phyloP scores from a whole-genome alignment of 495 filamentous ascomycete genomes.

The Aspergillus conjunctus region DNA sequence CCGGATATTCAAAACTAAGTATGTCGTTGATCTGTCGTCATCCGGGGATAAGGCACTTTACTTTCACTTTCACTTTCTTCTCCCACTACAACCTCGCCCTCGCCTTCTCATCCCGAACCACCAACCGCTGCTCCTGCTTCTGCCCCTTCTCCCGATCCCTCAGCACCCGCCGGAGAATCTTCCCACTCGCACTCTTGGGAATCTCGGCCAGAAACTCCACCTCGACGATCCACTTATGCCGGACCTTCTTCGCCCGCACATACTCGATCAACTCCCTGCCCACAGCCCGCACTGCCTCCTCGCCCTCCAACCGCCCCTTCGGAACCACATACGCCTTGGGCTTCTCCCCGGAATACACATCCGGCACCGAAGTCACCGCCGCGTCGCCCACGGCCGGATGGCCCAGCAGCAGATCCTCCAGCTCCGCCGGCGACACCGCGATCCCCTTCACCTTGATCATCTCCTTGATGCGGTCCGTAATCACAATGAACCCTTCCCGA shows the following conservation, averaged over 20 bases:
- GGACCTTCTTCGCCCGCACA: constrained; percentile 62
- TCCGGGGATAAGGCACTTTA: neutral
- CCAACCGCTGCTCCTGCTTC: constrained; percentile 26
- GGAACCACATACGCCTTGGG: constrained; percentile 65
- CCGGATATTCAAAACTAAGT: neutral
- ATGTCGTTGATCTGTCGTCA: constrained; percentile 8
- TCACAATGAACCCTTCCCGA: constrained; percentile 55
- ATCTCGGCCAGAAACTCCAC: constrained; percentile 64
- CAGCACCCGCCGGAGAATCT: constrained; percentile 64
- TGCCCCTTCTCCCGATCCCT: constrained; percentile 39
- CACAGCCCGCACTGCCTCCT: constrained; percentile 20
- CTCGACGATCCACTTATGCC: constrained; percentile 68
- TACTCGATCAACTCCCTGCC: constrained; percentile 51
- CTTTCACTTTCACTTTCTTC: neutral
- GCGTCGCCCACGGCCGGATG: constrained; percentile 61
- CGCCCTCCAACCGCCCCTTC: constrained; percentile 32
- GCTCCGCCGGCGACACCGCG: constrained; percentile 68
- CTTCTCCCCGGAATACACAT: constrained; percentile 62
- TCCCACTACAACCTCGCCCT: constrained; percentile 43
- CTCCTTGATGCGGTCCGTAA: constrained; percentile 72
- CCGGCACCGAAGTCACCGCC: constrained; percentile 59
- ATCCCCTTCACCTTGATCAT: constrained; percentile 77
- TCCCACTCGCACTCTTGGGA: constrained; percentile 69
- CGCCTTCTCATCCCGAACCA: constrained; percentile 41
- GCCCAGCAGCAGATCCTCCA: constrained; percentile 64